Base-by-base conservation (phyloP, 352 stramenopile genomes). In the Globisporangium sylvaticum region DNA sequence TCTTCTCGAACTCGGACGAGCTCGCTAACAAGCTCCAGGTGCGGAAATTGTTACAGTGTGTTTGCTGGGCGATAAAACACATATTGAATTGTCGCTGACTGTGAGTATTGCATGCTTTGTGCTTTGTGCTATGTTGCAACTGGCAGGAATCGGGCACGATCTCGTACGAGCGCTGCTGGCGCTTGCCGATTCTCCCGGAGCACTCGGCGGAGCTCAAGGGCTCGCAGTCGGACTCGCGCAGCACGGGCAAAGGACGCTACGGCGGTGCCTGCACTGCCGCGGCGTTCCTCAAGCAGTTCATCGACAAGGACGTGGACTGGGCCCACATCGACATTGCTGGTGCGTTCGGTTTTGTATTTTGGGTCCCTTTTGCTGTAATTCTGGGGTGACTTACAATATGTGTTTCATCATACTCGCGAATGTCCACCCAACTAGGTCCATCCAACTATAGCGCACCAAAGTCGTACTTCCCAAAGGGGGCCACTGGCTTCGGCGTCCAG, bases 1-100 rank as follows among this genome's bases (percentile, higher is more conserved):
- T 97, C 25, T 98, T 98, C 72, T 95, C 83, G 67, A 98, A 98
- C 76, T 88, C 91, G 56, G 87, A 97, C 56, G 79, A 87, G 2
- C 69, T 98, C n/a, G 84, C 81, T 10, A 68, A 73, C 53, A 80
- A 87, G 46, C 70, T 98, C 18, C 46, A 78, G 72, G 79, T 88
- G 68, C 15, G 31, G 34, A 18, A 42, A 24, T 20, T 10, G 18
- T 20, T 20, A 4, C 1, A 5, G 15, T 0, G 1, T 8, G 8
- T 2, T 55, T 24, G 22, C 15, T 54, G 18, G 20, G 18, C 22
- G 3, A 59, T 1, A 22, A 24, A 24, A 8, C 7, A 20, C 20
- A 20, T 20, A 44, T 44, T 20, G 37, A 20, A 20, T 32, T 22
- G 31, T 7, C 20, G 18, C 27, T 60, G 7, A 60, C 29, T 18